These are phyloP conservation scores for Cystobasidium ongulense DNA, from an alignment of 768 basidiomycete genomes.

Conservation along the genomic window DNA sequence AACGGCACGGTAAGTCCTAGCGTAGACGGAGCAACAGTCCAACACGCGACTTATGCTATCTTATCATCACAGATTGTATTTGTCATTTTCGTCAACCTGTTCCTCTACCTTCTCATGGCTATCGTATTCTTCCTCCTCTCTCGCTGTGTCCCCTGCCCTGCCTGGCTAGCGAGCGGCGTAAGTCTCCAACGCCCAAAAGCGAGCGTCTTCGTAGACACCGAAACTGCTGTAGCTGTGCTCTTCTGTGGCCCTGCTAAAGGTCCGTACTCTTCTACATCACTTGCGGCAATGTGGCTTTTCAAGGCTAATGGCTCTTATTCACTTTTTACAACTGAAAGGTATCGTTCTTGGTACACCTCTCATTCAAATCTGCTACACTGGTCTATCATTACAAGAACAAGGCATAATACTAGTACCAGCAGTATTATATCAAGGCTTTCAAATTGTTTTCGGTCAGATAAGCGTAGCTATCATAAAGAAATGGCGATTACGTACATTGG, in stretches of 20 bases:
- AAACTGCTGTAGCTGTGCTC: not conserved
- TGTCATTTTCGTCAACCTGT: not conserved
- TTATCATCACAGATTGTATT: not conserved
- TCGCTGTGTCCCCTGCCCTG: not conserved
- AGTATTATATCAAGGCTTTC: not conserved
- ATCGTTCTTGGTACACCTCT: not conserved
- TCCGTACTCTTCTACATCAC: not conserved
- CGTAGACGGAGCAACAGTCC: not conserved
- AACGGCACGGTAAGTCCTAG: not conserved
- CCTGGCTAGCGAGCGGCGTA: not conserved
- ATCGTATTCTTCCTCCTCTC: not conserved
- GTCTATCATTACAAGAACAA: not conserved
- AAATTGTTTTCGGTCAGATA: not conserved
- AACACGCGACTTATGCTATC: not conserved
- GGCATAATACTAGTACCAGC: not conserved
- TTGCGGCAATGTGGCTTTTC: no score
- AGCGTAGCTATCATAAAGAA: not conserved
- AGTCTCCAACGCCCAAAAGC: not conserved
- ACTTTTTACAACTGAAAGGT: not conserved
- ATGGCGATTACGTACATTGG: not conserved
- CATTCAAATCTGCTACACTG: conserved; percentile 6
- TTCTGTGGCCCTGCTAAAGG: conserved; percentile 2
- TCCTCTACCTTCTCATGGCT: not conserved
- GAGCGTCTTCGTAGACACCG: not conserved
- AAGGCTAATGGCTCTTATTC: not conserved